A percentile compares a stretch with the other conserved stretches of the same genome.
Conservation (phyloP, 169 alveolate species). For the Plasmodium falciparum region DNA sequence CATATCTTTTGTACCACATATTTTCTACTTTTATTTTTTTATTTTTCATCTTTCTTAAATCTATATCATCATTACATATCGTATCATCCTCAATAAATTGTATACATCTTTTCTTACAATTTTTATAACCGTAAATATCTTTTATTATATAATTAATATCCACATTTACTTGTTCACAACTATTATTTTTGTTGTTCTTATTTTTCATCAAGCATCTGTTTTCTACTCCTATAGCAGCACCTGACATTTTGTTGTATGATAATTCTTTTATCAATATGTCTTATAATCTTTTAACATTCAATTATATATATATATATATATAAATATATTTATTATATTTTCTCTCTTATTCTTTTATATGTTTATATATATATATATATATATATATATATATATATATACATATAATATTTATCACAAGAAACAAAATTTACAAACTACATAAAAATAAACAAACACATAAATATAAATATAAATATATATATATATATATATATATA, state of each 20-base stretch:
- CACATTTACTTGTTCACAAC: constrained; percentile 45
- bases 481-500: too few relatives aligned
- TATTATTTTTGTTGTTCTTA: constrained; percentile 10
- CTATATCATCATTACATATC: constrained; percentile 16
- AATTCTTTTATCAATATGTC: not conserved
- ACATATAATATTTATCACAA: too few relatives aligned
- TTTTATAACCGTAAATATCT: constrained; percentile 51
- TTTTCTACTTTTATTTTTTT: constrained; percentile 62
- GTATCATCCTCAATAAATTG: constrained; percentile 62
- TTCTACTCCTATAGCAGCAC: constrained; percentile 62
- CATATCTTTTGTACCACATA: not conserved
- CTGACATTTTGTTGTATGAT: constrained; percentile 27
- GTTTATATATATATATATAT: not conserved
- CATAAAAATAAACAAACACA: too few relatives aligned
- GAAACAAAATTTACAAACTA: too few relatives aligned
- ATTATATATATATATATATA: constrained; percentile 4
- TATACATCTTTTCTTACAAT: constrained; percentile 58
- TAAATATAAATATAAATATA: too few relatives aligned
- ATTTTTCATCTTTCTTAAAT: constrained; percentile 5
- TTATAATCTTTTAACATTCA: not conserved
- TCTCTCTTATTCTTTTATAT: too few relatives aligned
- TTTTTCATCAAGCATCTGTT: constrained; percentile 57
- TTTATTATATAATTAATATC: constrained; percentile 63
- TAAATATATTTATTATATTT: not conserved
- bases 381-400: not conserved